Evolutionary conservation across 306 rosid species (phyloP), one percentile per base, ranked within the genome.

Genomic region (Cucumis melo): DNA sequence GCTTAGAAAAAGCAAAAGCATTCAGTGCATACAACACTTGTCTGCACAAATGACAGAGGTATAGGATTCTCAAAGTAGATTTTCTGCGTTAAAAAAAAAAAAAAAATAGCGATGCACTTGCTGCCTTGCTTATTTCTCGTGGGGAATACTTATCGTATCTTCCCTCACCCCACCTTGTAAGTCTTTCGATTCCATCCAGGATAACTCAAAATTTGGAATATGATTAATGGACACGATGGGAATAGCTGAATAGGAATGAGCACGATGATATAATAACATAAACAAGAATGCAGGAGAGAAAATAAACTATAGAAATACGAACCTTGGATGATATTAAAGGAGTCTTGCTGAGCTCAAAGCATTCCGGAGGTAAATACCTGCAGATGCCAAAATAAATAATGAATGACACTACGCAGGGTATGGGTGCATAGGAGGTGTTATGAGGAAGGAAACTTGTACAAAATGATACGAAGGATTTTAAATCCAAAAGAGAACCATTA

Each of bases 271-370:
- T 54, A 24, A 21, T 21, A 23, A 27, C 72, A 65, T 32, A 27
- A 32, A 8, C 42, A 61, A 36, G 41, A 10, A 48, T 20, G 44
- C 14, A 23, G 20, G 3, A 42, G 50, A 48, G 32, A 74, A 67
- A 14, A 17, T 48, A 84, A 57, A 23, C 71, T 19, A 39, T 63
- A 24, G 48, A 71, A 65, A 62, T 63, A 29, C 80, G 13, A 46
- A 94, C 99, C 99, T 89, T 94, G n/a, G 99, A 94, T 76, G 99
- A 94, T 80, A 90, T 94, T 58, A 92, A 94, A 74, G 99, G 99
- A 27, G 84, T 92, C 88, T 78, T 92, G 85, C 84, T 89, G 82
- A 94, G 96, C 87, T 94, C 98, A 44, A 94, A 94, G 86, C 99
- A 94, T 87, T 94, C 97, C 32, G 98, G 99, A 74, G 99, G 99